phyloP scores from a whole-genome alignment of 257 asterid genomes.

The Solanum verrucosum region DNA sequence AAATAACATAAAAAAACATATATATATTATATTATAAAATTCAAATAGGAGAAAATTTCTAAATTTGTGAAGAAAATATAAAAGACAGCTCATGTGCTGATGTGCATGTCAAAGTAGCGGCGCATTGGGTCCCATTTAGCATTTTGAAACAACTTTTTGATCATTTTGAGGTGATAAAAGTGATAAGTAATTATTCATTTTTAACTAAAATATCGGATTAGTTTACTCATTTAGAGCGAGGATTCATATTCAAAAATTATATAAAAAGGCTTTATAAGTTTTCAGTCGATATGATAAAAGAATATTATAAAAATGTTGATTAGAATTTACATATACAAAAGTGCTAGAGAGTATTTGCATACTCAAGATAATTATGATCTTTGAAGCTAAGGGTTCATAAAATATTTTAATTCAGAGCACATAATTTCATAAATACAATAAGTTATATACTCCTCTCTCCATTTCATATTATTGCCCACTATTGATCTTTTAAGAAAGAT shows the following conservation, averaged over 20 bases:
- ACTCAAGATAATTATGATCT: not conserved
- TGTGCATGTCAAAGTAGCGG: slow-evolving; percentile 32
- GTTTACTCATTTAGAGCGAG: not conserved
- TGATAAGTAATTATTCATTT: no score
- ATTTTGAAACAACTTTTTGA: not conserved
- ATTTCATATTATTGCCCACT: not conserved
- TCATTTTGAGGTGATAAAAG: not conserved
- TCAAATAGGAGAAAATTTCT: not conserved
- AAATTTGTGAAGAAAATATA: not conserved
- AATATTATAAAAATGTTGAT: not conserved
- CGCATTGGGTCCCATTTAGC: slow-evolving; percentile 20
- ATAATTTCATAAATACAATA: not conserved
- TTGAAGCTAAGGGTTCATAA: not conserved
- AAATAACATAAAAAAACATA: not conserved
- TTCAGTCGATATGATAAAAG: not conserved
- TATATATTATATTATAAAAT: not conserved
- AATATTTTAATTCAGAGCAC: not conserved
- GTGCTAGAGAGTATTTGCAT: not conserved
- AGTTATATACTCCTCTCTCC: not conserved
- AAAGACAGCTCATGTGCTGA: slow-evolving; percentile 32
- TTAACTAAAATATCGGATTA: no score
- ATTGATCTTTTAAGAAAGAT: not conserved
- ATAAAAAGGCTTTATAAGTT: not conserved
- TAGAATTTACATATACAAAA: not conserved
- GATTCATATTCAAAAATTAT: not conserved